phyloP scores from a whole-genome alignment of 208 protist genomes.

The Balamuthia mandrillaris region DNA sequence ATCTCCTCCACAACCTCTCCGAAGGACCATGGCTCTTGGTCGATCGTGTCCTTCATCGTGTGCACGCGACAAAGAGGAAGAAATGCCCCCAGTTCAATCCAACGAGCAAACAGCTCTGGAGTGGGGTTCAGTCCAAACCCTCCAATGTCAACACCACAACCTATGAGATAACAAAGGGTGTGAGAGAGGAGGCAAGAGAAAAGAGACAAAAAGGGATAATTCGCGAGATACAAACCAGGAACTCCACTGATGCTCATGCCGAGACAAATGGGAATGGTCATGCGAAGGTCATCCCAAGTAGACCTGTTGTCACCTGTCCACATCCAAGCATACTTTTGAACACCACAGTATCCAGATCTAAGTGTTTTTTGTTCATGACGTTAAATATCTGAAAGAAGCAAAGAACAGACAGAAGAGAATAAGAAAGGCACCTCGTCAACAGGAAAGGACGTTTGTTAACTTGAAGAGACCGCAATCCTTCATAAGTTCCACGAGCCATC shows the following conservation, averaged over 20 bases:
- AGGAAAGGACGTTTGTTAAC: neutral
- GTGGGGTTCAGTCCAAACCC: neutral
- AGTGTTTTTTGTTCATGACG: neutral
- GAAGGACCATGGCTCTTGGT: neutral
- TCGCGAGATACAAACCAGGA: neutral
- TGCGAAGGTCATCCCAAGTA: neutral
- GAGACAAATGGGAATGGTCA: neutral
- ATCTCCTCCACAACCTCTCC: neutral
- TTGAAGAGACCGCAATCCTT: neutral
- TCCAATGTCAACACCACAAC: neutral
- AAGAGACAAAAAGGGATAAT: neutral
- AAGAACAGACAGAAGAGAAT: neutral
- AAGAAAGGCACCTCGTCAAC: neutral
- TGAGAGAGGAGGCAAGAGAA: neutral
- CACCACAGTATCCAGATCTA: neutral
- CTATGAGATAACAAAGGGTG: neutral
- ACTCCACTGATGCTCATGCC: neutral
- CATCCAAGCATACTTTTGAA: neutral
- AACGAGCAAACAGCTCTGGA: neutral
- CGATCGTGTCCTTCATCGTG: neutral
- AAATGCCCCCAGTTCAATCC: neutral
- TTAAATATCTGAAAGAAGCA: neutral
- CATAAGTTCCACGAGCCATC: neutral
- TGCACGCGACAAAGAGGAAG: neutral
- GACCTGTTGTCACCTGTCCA: constrained; percentile 23